These are phyloP conservation scores for Aurantiochytrium sp. DNA, from an alignment of 108 stramenopile species.

Conservation along the genomic window DNA sequence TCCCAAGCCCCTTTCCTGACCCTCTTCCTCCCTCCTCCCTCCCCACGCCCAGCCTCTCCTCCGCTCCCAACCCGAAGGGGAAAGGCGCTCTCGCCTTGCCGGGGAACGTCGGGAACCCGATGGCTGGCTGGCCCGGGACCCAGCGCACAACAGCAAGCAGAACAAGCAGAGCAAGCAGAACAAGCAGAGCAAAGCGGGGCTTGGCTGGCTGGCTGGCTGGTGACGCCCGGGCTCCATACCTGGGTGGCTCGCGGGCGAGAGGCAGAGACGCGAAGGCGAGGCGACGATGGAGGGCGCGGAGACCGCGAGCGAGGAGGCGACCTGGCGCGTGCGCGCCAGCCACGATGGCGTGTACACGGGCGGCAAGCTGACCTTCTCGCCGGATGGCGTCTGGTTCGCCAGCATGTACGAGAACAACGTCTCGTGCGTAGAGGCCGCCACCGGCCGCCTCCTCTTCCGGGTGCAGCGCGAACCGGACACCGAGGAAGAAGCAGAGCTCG, in stretches of 20 bases:
- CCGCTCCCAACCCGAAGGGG: too few relatives aligned
- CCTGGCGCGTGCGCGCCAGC: not conserved
- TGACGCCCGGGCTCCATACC: too few relatives aligned
- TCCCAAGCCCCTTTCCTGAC: too few relatives aligned
- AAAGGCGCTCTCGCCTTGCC: too few relatives aligned
- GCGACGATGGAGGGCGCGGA: not conserved
- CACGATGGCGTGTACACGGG: constrained; percentile 17
- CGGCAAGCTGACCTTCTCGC: not conserved
- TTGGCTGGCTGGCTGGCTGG: too few relatives aligned
- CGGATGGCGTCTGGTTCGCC: not conserved
- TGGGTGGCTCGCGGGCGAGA: not conserved
- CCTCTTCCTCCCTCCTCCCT: too few relatives aligned
- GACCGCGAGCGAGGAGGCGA: not conserved
- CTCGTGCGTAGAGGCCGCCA: not conserved
- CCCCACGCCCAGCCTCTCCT: too few relatives aligned
- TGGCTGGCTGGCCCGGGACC: too few relatives aligned
- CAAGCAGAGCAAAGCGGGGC: too few relatives aligned
- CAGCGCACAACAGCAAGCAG: too few relatives aligned
- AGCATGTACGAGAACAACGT: not conserved
- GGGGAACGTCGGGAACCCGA: too few relatives aligned
- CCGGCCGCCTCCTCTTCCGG: not conserved
- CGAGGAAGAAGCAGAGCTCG: not conserved
- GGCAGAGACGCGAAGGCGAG: not conserved
- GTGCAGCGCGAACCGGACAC: not conserved
- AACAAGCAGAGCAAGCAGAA: too few relatives aligned